phyloP scores from a whole-genome alignment of 306 rosid genomes.

The Cyclanthera cordifolia region DNA sequence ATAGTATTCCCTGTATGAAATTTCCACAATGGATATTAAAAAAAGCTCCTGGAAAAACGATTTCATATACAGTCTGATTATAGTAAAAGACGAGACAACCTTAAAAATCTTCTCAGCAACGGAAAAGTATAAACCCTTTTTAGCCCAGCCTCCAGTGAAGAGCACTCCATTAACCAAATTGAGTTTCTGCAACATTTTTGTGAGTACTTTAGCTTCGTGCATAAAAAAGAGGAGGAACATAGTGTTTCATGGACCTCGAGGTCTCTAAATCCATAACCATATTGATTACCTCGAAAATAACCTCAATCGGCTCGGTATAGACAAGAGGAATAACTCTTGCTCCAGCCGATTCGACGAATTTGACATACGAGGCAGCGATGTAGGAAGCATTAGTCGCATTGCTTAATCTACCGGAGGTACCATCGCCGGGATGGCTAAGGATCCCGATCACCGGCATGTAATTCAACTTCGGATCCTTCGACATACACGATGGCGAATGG shows the following conservation, averaged over 20 bases:
- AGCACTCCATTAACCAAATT: constrained; percentile 76
- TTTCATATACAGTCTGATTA: neutral
- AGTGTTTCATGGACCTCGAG: neutral
- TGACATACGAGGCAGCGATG: constrained; percentile 82
- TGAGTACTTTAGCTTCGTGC: neutral
- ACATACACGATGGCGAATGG: constrained; percentile 21
- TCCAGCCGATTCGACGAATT: constrained; percentile 70
- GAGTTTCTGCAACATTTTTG: constrained; percentile 53
- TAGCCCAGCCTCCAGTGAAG: constrained; percentile 87
- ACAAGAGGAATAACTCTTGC: constrained; percentile 80
- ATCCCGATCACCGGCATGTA: constrained; percentile 77
- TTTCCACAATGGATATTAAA: neutral
- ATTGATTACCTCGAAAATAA: constrained; percentile 37
- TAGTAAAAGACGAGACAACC: constrained; percentile 28
- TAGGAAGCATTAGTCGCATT: constrained; percentile 49
- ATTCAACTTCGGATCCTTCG: constrained; percentile 34
- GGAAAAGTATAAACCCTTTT: constrained; percentile 50
- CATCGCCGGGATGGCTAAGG: constrained; percentile 73
- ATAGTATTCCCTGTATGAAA: neutral
- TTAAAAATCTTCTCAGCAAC: constrained; percentile 38
- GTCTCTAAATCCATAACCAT: neutral
- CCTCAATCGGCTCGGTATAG: constrained; percentile 46
- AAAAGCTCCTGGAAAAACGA: neutral
- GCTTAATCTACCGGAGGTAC: constrained; percentile 56
- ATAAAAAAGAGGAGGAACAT: neutral